Conservation (phyloP, 2,329 filamentous ascomycete genomes). For the Aspergillus pseudoterreus region DNA sequence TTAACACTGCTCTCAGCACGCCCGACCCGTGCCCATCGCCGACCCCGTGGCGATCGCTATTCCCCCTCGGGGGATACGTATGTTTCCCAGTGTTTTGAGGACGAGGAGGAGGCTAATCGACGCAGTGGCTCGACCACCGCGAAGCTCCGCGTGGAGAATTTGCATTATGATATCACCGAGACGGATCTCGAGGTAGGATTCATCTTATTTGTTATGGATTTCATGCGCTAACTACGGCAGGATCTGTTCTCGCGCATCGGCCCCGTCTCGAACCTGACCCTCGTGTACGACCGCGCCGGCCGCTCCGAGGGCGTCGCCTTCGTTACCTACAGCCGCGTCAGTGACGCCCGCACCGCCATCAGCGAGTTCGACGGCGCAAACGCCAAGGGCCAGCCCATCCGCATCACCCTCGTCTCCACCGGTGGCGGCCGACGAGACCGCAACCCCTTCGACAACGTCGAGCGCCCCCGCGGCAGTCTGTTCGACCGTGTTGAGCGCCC, state of each 20-base stretch:
- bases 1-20: slow-evolving; percentile 27
- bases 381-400: slow-evolving; percentile 83
- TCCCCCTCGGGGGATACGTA: slow-evolving; percentile 36
- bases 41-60: slow-evolving; percentile 30
- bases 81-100: slow-evolving; percentile 9
- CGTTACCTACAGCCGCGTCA: slow-evolving; percentile 69
- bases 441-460: slow-evolving; percentile 49
- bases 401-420: slow-evolving; percentile 62
- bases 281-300: slow-evolving; percentile 82
- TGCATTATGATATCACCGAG: slow-evolving; percentile 88
- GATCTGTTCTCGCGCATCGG: slow-evolving; percentile 79
- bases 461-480: slow-evolving; percentile 56
- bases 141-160: slow-evolving; percentile 79
- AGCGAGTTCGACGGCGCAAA: slow-evolving; percentile 84
- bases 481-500: slow-evolving; percentile 60
- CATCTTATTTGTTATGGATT: background rate
- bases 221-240: slow-evolving; percentile 42
- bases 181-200: slow-evolving; percentile 69
- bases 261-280: slow-evolving; percentile 62
- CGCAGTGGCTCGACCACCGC: slow-evolving; percentile 55
- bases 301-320: slow-evolving; percentile 82
- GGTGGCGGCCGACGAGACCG: slow-evolving; percentile 28
- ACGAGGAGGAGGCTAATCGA: background rate
- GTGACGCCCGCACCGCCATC: slow-evolving; percentile 72
- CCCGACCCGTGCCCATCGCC: slow-evolving; percentile 44